Base-by-base conservation (phyloP, 306 rosid genomes). In the Psophocarpus tetragonolobus region DNA sequence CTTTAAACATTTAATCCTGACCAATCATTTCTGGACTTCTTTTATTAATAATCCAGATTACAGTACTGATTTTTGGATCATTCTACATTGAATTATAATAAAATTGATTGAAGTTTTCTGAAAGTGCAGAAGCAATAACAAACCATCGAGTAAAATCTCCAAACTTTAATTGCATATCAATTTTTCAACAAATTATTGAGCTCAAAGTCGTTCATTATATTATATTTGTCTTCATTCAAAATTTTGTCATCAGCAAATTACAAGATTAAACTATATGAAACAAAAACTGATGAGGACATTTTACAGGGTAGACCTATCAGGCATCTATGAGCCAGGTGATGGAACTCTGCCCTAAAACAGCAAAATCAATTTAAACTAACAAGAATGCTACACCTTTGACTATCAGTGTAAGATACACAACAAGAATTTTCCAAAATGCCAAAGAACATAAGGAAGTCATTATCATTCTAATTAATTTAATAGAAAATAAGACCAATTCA, bases 61-160 rank as follows among this genome's bases (percentile, higher is more conserved):
- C 24, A 24, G 23, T 77, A 39, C 17, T 65, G 60, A 41, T 45
- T 54, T 27, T 68, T 41, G 58, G 47, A 30, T 56, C 38, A 39
- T 77, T 39, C 50, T 51, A 61, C 13, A 62, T 18, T 4, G 47
- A 48, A 12, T 50, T 76, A 39, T 21, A 27, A 38, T 38, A 30
- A 51, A 74, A 11, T 2, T 44, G 32, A 17, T 17, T 58, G 39
- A 26, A 27, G 8, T 26, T 74, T 39, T 60, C 58, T 21, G 3
- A 8, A 76, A 48, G 41, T 50, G 23, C 36, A 1, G 8, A 76
- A 35, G 32, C 24, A 14, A n/a, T 42, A 29, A 68, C 62, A 68
- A 62, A 62, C 62, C 56, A 65, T 76, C 14, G 8, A n/a, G 29
- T 9, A 77, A 35, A 44, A 71, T 48, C 66, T 72, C 56, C 8